A percentile compares a stretch with the other conserved stretches of the same genome.
phyloP scores from a whole-genome alignment of 208 protist species.

The Blastocrithidia nonstop region DNA sequence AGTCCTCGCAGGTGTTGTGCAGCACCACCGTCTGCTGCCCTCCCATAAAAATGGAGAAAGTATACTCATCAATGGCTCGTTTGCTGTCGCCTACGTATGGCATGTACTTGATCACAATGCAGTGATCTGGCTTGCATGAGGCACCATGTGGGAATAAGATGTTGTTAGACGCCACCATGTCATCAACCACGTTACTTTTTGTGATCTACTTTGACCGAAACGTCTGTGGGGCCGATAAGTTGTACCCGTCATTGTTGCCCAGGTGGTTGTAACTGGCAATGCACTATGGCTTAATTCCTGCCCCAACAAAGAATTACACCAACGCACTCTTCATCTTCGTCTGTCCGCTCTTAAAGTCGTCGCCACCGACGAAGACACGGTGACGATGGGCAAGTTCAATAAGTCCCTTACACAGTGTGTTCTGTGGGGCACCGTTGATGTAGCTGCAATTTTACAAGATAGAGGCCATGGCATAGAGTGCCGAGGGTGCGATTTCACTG shows the following conservation, averaged over 20 bases:
- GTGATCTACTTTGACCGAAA: conserved; percentile 99
- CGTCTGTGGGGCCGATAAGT: conserved; percentile 90
- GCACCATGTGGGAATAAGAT: conserved; percentile 90
- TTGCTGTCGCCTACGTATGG: conserved; percentile 96
- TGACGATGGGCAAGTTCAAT: conserved; percentile 86
- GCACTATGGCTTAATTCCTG: conserved; percentile 81
- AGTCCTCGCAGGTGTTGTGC: conserved; percentile 99
- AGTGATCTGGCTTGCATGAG: conserved; percentile 93
- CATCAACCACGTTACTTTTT: conserved; percentile 98
- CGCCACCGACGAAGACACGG: conserved; percentile 90
- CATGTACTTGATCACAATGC: conserved; percentile 98
- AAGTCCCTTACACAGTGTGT: conserved; percentile 95
- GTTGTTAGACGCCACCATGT: conserved; percentile 95
- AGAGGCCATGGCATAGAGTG: conserved; percentile 92
- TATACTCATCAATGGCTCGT: conserved; percentile 98
- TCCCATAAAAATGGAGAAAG: conserved; percentile 96
- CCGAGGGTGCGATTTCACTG: conserved; percentile 90
- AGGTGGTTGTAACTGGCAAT: conserved; percentile 91
- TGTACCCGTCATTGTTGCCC: conserved; percentile 99
- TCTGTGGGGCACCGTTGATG: conserved; percentile 99
- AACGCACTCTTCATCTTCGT: conserved; percentile 99
- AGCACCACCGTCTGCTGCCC: conserved; percentile 90
- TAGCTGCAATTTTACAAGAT: conserved; percentile 94
- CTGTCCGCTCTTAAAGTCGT: conserved; percentile 99
- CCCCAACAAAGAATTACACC: conserved; percentile 95